phyloP scores from a whole-genome alignment of 345 rosid genomes.

The Eucalyptus erythrocorys region DNA sequence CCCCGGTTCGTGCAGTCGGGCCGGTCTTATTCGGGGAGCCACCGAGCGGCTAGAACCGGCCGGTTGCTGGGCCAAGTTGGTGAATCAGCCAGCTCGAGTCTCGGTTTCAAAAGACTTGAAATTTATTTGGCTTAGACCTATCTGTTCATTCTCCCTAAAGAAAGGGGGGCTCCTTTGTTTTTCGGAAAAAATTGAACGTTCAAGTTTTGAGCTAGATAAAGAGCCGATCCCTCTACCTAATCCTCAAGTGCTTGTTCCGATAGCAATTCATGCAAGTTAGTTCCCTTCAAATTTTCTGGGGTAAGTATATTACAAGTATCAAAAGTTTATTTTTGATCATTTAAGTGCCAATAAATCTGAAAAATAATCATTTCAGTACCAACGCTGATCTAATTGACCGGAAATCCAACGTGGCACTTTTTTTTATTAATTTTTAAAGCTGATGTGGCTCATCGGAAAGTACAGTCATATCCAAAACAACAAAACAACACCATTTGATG shows the following conservation, averaged over 20 bases:
- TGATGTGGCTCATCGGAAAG: fast-evolving
- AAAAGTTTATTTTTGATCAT: too few relatives aligned
- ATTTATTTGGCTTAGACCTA: neutral
- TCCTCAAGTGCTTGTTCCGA: neutral
- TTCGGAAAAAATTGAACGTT: neutral
- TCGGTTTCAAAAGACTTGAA: neutral
- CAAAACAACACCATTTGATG: fast-evolving
- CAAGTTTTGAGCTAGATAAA: neutral
- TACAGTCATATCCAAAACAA: too few relatives aligned
- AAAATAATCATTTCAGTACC: fast-evolving
- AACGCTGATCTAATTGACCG: fast-evolving
- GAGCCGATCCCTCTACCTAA: neutral
- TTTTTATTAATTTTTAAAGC: too few relatives aligned
- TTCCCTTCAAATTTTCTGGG: neutral
- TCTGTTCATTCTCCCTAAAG: neutral
- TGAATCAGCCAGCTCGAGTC: neutral
- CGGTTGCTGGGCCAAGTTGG: neutral
- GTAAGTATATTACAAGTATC: too few relatives aligned
- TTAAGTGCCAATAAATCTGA: too few relatives aligned
- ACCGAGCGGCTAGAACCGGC: neutral
- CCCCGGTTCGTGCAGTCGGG: neutral
- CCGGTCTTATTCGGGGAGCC: neutral
- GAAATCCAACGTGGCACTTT: fast-evolving
- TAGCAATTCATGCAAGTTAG: neutral
- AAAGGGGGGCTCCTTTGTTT: neutral